Conservation (phyloP, 441 rosid genomes). For the Jatropha multifida region DNA sequence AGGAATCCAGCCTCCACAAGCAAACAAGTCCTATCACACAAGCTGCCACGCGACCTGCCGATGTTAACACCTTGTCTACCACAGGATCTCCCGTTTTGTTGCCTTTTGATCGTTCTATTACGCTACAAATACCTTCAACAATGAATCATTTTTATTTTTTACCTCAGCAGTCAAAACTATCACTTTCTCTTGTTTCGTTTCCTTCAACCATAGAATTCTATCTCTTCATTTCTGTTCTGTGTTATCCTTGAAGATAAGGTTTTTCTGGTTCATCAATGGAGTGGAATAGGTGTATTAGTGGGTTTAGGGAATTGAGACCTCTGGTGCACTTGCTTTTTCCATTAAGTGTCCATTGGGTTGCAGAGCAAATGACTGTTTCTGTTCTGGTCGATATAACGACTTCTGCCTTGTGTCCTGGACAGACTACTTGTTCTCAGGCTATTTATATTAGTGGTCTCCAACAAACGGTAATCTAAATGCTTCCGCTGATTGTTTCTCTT, state of each 20-base stretch:
- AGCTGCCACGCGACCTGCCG: background rate
- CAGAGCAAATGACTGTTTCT: conserved; percentile 63
- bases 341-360: conserved; percentile 52
- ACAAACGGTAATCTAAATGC: conserved; percentile 40
- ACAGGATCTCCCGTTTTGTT: background rate
- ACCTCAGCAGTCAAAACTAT: background rate
- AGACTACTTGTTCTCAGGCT: conserved; percentile 47
- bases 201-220: background rate
- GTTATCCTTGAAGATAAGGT: background rate
- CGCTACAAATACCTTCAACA: background rate
- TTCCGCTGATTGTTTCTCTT: background rate
- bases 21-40: background rate
- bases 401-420: conserved; percentile 52
- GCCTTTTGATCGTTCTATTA: background rate
- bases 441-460: conserved; percentile 55
- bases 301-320: conserved; percentile 43
- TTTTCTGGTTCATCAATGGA: conserved; percentile 18
- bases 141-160: background rate
- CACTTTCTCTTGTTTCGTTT: background rate
- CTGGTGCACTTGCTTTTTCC: conserved; percentile 49
- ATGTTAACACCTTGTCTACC: background rate
- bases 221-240: background rate
- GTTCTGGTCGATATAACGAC: conserved; percentile 58
- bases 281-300: conserved; percentile 15
- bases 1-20: background rate